Evolutionary conservation across 2,329 filamentous ascomycete genomes (phyloP), one percentile per base, ranked within the genome.

Genomic region (Claviceps sp.): DNA sequence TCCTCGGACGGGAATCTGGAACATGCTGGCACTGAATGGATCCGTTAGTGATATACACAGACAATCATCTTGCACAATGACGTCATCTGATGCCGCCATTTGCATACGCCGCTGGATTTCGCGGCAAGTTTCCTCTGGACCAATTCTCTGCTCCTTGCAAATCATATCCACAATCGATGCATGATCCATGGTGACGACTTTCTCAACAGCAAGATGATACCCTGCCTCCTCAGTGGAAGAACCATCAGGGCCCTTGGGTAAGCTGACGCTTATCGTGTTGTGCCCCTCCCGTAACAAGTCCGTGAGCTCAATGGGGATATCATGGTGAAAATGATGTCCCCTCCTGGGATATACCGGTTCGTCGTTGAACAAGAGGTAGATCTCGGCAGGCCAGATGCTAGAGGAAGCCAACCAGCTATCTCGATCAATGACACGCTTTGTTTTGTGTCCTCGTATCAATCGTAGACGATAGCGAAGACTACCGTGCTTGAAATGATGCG

Each of bases 261-360:
- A 69, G 56, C 60, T 79, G 59, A 90, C 63, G 4, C 73, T 68
- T 2, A 95, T 62, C 0, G 60, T 64, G 60, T 95, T 95, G 5
- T 64, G 61, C 0, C 87, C 88, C 16, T 67, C 58, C 8, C 60
- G 63, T 5, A 94, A 57, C 19, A 68, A 54, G 10, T 78, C 64
- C 1, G 88, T 89, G 24, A 95, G 70, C 58, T 95, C 88, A 5
- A 87, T 71, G 0, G 90, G 83, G 8, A 89, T 66, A 59, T 94
- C 87, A 58, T 83, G 87, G 11, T 82, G 83, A 60, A 90, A 78
- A 55, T 93, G 83, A 1, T 79, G 65, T 59, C 87, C 88, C 30
- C 85, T 78, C 42, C 84, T 78, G 10, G 80, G 64, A 24, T 73
- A 70, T 16, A 88, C 64, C 11, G 80, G 70, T 0, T 67, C 61